Percentiles rank a stretch among this genome's conserved stretches.
Evolutionary conservation across 192 early-diverging fungal genomes (phyloP).

Genomic region (Umbelopsis isabellina): DNA sequence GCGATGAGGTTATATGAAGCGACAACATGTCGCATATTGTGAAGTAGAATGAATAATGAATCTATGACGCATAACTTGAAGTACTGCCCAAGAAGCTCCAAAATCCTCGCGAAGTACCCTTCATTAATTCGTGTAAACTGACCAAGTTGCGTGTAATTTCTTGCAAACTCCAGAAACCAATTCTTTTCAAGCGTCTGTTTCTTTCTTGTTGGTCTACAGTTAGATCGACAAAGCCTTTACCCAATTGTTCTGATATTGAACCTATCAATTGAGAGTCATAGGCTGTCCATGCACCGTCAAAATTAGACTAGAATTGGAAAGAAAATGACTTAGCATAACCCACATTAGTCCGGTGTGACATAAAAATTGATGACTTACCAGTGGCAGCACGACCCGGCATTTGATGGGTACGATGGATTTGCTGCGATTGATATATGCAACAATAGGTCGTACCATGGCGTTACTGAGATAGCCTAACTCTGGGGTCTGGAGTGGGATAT

Average conservation of each 20-base stretch:
- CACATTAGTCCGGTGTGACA: neutral
- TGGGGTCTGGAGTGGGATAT: slow-evolving; percentile 74
- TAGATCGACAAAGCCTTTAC: slow-evolving; percentile 78
- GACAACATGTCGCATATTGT: neutral
- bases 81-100: slow-evolving; percentile 45
- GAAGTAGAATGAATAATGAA: slow-evolving; percentile 6
- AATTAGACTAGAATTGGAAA: slow-evolving; percentile 60
- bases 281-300: slow-evolving; percentile 92
- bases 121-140: slow-evolving; percentile 71
- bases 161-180: slow-evolving; percentile 88
- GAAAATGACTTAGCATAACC: neutral
- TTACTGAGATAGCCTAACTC: slow-evolving; percentile 78
- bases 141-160: slow-evolving; percentile 73
- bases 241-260: slow-evolving; percentile 77
- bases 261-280: slow-evolving; percentile 81
- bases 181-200: slow-evolving; percentile 78
- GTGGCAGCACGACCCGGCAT: slow-evolving; percentile 75
- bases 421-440: slow-evolving; percentile 93
- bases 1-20: neutral
- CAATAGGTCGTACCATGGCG: slow-evolving; percentile 89
- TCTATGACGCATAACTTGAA: slow-evolving; percentile 10
- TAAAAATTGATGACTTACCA: slow-evolving; percentile 49
- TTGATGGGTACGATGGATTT: slow-evolving; percentile 84
- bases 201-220: slow-evolving; percentile 83
- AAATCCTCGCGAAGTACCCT: slow-evolving; percentile 69